These are phyloP conservation scores for Botrytis medusae DNA, from an alignment of 2,329 filamentous ascomycete genomes.

Conservation along the genomic window DNA sequence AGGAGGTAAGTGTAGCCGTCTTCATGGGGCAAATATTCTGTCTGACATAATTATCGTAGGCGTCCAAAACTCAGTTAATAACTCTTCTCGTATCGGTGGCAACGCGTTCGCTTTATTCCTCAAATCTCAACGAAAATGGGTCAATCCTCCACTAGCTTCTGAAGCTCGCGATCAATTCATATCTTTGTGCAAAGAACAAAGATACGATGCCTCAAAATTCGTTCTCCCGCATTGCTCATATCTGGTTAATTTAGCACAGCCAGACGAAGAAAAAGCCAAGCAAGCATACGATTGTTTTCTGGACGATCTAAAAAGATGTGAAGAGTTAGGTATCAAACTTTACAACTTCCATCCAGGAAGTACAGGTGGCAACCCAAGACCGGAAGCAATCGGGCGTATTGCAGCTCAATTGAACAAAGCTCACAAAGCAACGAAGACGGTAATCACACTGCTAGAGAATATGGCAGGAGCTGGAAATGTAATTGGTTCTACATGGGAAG, in stretches of 20 bases:
- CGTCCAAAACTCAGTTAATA: slow-evolving; percentile 82
- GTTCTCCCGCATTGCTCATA: slow-evolving; percentile 94
- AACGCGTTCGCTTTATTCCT: slow-evolving; percentile 95
- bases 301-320: slow-evolving; percentile 84
- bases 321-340: slow-evolving; percentile 79
- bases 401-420: slow-evolving; percentile 80
- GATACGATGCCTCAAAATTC: slow-evolving; percentile 69
- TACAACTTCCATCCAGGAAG: slow-evolving; percentile 98
- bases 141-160: slow-evolving; percentile 71
- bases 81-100: slow-evolving; percentile 77
- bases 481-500: slow-evolving; percentile 81
- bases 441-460: slow-evolving; percentile 87
- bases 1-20: slow-evolving; percentile 60
- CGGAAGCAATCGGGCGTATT: slow-evolving; percentile 73
- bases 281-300: slow-evolving; percentile 86
- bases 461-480: slow-evolving; percentile 92
- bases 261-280: slow-evolving; percentile 73
- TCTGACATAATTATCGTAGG: slow-evolving; percentile 50
- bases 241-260: slow-evolving; percentile 90
- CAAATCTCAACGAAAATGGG: slow-evolving; percentile 96
- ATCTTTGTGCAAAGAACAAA: slow-evolving; percentile 63
- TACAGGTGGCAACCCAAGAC: slow-evolving; percentile 64
- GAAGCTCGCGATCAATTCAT: slow-evolving; percentile 70
- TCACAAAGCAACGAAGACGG: slow-evolving; percentile 71
- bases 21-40: slow-evolving; percentile 13